These are phyloP conservation scores for Eutrema japonicum DNA, from an alignment of 345 rosid species.

Conservation along the genomic window DNA sequence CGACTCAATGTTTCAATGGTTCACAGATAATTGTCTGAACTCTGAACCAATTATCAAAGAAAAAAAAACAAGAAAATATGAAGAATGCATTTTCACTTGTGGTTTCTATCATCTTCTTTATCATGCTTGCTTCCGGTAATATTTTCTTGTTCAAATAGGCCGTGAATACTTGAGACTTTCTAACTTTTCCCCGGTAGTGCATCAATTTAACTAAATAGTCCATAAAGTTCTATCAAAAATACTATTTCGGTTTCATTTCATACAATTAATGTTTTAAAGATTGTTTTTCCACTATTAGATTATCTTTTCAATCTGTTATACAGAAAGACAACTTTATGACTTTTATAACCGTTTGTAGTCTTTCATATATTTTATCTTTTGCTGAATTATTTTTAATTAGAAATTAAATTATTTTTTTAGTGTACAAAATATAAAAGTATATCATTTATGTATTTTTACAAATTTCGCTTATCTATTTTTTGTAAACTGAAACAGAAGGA, in stretches of 20 bases:
- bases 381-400: too few species aligned
- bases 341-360: too few species aligned
- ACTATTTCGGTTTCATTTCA: neutral
- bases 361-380: too few species aligned
- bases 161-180: neutral
- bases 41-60: neutral
- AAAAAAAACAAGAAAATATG: neutral
- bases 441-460: too few species aligned
- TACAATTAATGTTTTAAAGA: neutral
- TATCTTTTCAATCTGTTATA: too few species aligned
- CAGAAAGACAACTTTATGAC: too few species aligned
- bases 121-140: conserved; percentile 31
- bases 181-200: neutral
- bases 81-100: conserved; percentile 15
- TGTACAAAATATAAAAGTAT: too few species aligned
- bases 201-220: neutral
- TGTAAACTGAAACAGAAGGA: neutral
- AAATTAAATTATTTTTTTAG: too few species aligned
- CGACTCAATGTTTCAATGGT: neutral
- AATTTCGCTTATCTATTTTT: too few species aligned
- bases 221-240: neutral
- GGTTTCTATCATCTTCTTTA: conserved; percentile 22
- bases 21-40: neutral
- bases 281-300: too few species aligned
- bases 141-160: neutral